These are phyloP conservation scores for Wickerhamiella qilinensis DNA, from an alignment of 805 yeast genomes.

Conservation along the genomic window DNA sequence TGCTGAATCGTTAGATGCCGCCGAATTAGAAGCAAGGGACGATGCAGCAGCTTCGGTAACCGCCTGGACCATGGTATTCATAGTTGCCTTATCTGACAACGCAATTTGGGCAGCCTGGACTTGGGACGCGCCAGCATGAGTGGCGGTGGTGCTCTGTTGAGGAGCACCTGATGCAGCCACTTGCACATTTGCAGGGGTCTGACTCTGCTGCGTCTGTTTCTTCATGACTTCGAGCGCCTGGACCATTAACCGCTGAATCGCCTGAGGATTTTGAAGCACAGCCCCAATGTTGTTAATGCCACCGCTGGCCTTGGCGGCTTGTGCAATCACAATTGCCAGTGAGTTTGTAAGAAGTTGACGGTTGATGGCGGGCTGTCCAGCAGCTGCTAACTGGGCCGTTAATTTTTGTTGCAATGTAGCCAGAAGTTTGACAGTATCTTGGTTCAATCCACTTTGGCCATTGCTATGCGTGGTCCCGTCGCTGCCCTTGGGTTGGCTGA, in stretches of 20 bases:
- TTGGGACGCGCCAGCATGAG: not conserved
- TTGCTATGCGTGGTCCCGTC: not conserved
- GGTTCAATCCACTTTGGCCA: conserved; percentile 23
- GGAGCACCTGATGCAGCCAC: not conserved
- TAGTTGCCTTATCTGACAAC: not conserved
- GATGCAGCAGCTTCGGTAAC: not conserved
- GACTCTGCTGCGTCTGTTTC: not conserved
- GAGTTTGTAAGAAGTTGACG: conserved; percentile 80
- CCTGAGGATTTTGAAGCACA: conserved; percentile 10
- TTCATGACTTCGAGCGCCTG: conserved; percentile 10
- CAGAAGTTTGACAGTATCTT: conserved; percentile 57
- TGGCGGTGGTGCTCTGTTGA: not conserved
- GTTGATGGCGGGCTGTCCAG: conserved; percentile 49
- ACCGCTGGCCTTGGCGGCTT: conserved; percentile 57
- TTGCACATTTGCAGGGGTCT: not conserved
- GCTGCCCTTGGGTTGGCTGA: conserved; percentile 1
- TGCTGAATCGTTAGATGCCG: too few species aligned
- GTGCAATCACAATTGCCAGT: conserved; percentile 82
- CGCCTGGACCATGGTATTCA: not conserved
- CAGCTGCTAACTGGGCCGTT: conserved; percentile 63
- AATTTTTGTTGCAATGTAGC: conserved; percentile 76
- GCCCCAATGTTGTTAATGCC: conserved; percentile 15
- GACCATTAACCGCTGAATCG: conserved; percentile 6
- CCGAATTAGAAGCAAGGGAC: not conserved
- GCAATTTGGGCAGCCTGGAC: not conserved